Evolutionary conservation across 2,329 filamentous ascomycete species (phyloP), one percentile per base, ranked within the genome.

Genomic region (Acephala macrosclerotiorum): DNA sequence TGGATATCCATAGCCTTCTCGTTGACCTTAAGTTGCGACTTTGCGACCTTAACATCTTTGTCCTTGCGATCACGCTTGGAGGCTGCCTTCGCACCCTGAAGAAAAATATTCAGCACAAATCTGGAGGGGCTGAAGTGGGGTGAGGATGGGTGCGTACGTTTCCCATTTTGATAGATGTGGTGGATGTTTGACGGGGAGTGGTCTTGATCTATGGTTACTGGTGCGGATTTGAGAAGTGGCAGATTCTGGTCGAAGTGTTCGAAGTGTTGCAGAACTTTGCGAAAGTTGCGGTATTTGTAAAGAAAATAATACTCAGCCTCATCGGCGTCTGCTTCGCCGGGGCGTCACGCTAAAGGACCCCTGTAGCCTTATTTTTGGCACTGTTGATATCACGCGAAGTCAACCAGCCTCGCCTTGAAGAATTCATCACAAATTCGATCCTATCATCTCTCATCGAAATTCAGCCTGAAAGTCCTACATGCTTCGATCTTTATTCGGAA

Each of bases 41-140:
- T 90, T 69, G 86, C 84, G 62, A 77, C 79, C 75, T 83, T 86
- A 70, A 77, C 77, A 69, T 90, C 85, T 80, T 91, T 90, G 70
- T 82, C 82, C 77, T 89, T 89, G 80, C 90, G 89, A 79, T 91
- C 90, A 71, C 90, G 89, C 87, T 91, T 91, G 80, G 89, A 87
- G 77, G 85, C 82, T 77, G 88, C 87, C 79, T 88, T 90, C 78
- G 86, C 86, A 81, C 88, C 88, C 85, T 88, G 61, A 61, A 58
- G 42, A n/a, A 25, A 22, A 53, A 16, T n/a, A 29, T 36, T 67
- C 58, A 69, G 62, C 42, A 53, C 22, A 51, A n/a, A 47, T 58
- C 35, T 65, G 14, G 22, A 40, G 20, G 20, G 38, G 36, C 22
- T n/a, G 25, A 29, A 33, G 49, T 53, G 49, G 25, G 49, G 49